Percentiles rank a stretch among this genome's conserved stretches.
Evolutionary conservation across 768 basidiomycete genomes (phyloP).

Genomic region (Phaeolepiota aurea): DNA sequence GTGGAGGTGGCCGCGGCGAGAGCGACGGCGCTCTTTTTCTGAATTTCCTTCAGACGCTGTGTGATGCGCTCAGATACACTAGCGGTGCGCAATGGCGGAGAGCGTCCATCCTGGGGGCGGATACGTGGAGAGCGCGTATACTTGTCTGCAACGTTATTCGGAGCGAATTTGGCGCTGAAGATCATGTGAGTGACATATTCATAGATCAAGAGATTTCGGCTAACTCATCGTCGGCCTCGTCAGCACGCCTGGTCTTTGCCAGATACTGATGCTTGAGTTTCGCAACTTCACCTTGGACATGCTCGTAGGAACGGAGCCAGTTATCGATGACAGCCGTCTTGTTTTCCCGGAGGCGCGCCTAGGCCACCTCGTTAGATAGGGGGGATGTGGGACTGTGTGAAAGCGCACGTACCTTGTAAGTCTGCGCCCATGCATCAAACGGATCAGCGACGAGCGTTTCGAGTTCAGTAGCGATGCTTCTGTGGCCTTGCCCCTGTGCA

Average conservation of each 20-base stretch:
- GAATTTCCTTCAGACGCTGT: conserved; percentile 73
- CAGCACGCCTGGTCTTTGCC: conserved; percentile 72
- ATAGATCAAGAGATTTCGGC: conserved; percentile 24
- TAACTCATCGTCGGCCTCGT: conserved; percentile 92
- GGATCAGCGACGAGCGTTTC: conserved; percentile 69
- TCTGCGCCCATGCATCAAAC: conserved; percentile 71
- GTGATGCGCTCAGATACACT: conserved; percentile 86
- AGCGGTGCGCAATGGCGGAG: conserved; percentile 52
- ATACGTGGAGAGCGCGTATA: conserved; percentile 77
- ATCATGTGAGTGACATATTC: conserved; percentile 8
- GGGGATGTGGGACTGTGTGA: conserved; percentile 6
- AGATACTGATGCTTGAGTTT: conserved; percentile 75
- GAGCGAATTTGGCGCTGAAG: conserved; percentile 79
- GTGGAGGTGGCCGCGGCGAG: conserved; percentile 20
- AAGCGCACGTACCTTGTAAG: conserved; percentile 48
- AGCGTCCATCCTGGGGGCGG: conserved; percentile 47
- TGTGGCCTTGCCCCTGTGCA: conserved; percentile 70
- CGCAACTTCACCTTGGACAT: conserved; percentile 54
- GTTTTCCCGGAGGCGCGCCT: conserved; percentile 59
- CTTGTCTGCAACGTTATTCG: conserved; percentile 57
- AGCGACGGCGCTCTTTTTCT: conserved; percentile 42
- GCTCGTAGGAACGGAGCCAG: conserved; percentile 66
- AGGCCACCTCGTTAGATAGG: conserved; percentile 7
- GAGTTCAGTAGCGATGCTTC: conserved; percentile 65
- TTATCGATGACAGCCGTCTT: conserved; percentile 51